Base-by-base conservation (phyloP, 2,329 filamentous ascomycete genomes). In the Phialophora verrucosa region DNA sequence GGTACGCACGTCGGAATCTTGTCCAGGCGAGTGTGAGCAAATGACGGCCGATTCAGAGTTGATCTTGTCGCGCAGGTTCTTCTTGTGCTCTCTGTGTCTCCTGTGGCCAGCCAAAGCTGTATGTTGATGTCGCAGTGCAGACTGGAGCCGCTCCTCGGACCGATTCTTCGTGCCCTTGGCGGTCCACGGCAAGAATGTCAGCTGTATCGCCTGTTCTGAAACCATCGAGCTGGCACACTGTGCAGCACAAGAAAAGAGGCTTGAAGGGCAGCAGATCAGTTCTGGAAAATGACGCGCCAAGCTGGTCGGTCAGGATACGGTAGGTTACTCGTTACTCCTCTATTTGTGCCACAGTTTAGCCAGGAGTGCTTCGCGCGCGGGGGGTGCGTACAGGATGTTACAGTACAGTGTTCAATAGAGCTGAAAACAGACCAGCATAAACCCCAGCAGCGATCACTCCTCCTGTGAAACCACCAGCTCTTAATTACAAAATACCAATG, bases 401-500 rank as follows among this genome's bases (percentile, higher is more conserved):
- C 8, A 0, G 31, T 8, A 31, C 8, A 0, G 31, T 31, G 31
- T 35, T 10, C 38, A n/a, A 44, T 8, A 44, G 17, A 44, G 17
- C 38, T 3, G 38, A n/a, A 8, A 17, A 17, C 6, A 17, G 38
- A 17, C 38, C 17, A 3, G 38, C 7, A 44, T 20, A 7, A n/a
- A n/a, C 17, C n/a, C n/a, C 8, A 27, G 20, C 47, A 50, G 47
- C 20, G 12, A 14, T 32, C 3, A 12, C 51, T 55, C 25, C 27
- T 14, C 38, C 14, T 4, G 14, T 42, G 38, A 7, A 17, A 2
- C 4, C 17, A 44, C 29, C 8, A 23, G 27, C 25, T n/a, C 20
- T 53, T 14, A n/a, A 23, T 63, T 60, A 65, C 55, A 66, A 57
- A 31, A 65, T 68, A n/a, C 68, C 68, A 35, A 70, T 66, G 10